Evolutionary conservation across 768 basidiomycete species (phyloP).

Genomic region (Asterophora parasitica): DNA sequence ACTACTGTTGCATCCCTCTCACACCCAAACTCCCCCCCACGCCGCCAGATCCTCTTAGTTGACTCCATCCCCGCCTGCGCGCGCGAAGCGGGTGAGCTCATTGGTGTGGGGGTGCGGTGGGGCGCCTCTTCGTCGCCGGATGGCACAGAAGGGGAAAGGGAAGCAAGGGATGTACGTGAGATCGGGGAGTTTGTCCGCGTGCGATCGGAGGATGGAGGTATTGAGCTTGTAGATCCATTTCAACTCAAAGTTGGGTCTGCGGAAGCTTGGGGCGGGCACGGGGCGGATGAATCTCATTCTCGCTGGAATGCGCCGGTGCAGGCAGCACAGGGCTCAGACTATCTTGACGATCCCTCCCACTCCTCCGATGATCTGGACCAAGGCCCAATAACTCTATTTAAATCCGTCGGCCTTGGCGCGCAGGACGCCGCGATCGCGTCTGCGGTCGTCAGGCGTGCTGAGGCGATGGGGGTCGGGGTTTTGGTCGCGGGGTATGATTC

Average conservation of each 20-base stretch:
- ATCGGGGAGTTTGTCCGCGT: conserved; percentile 56
- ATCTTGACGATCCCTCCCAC: not conserved
- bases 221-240: not conserved
- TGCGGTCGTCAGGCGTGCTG: conserved; percentile 60
- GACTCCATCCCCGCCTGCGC: conserved; percentile 70
- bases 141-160: no score
- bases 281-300: no score
- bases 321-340: no score
- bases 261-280: no score
- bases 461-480: conserved; percentile 48
- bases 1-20: no score
- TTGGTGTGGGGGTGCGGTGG: conserved; percentile 39
- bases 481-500: conserved; percentile 42
- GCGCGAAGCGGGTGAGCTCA: conserved; percentile 82
- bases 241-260: no score
- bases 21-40: no score
- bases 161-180: conserved; percentile 47
- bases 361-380: conserved; percentile 1
- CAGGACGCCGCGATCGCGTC: conserved; percentile 83
- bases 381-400: conserved; percentile 73
- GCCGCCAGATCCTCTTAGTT: conserved; percentile 51
- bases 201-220: conserved; percentile 13
- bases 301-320: no score
- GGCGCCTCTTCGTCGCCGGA: no score
- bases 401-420: conserved; percentile 82